Percentiles rank a stretch among this genome's conserved stretches.
These are phyloP conservation scores for Furcasterigmium sp. DNA, from an alignment of 2,329 filamentous ascomycete genomes.

Conservation along the genomic window DNA sequence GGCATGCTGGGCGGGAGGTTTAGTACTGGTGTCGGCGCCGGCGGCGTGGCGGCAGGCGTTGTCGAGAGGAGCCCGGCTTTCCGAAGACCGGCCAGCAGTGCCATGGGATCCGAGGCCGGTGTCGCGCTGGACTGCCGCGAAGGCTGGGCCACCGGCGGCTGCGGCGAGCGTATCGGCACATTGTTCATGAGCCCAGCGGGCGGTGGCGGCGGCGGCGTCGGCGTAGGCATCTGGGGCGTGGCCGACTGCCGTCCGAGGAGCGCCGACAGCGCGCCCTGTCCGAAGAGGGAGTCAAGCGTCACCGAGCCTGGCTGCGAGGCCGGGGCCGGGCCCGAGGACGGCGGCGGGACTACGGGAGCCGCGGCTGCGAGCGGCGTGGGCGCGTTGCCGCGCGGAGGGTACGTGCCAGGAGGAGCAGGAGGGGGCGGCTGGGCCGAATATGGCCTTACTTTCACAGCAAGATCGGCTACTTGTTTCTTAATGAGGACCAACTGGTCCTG, in stretches of 20 bases:
- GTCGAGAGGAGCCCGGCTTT: conserved; percentile 60
- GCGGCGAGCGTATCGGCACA: conserved; percentile 44
- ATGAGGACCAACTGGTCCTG: conserved; percentile 79
- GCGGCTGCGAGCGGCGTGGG: conserved; percentile 27
- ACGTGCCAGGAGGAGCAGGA: conserved; percentile 32
- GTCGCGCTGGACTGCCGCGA: conserved; percentile 29
- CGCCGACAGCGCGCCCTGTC: conserved; percentile 53
- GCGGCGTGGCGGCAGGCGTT: conserved; percentile 28
- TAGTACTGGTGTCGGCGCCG: conserved; percentile 20
- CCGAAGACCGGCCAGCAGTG: conserved; percentile 62
- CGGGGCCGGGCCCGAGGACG: conserved; percentile 17
- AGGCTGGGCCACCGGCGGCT: conserved; percentile 33
- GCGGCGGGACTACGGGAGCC: conserved; percentile 22
- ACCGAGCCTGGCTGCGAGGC: conserved; percentile 18
- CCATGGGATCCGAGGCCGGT: conserved; percentile 42
- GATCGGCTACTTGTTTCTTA: conserved; percentile 75
- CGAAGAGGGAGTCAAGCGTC: conserved; percentile 55
- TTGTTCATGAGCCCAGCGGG: background rate
- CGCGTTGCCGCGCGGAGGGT: conserved; percentile 15
- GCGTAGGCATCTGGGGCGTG: conserved; percentile 41
- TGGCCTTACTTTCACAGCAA: conserved; percentile 60
- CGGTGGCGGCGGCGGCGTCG: conserved; percentile 32
- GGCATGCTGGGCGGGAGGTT: background rate
- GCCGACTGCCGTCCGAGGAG: conserved; percentile 49
- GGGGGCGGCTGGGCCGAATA: conserved; percentile 35